Conservation (phyloP, 2,329 filamentous ascomycete species). For the Aspergillus viridinutans region DNA sequence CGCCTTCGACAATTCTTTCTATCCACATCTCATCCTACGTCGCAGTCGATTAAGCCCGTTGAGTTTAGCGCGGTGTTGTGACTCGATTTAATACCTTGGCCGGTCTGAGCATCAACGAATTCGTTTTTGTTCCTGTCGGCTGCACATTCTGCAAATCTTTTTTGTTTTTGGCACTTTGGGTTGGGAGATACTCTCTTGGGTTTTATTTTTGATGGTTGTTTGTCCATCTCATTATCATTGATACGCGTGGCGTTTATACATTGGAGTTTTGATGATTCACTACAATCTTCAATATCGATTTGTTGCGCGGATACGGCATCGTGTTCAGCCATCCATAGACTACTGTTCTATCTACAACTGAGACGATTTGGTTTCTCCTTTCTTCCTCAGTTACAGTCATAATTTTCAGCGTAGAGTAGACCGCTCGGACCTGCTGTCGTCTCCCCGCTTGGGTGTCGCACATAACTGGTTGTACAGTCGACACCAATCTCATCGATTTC, state of each 20-base stretch:
- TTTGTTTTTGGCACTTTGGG: conserved; percentile 7
- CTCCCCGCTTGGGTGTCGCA: background rate
- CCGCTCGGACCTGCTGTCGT: background rate
- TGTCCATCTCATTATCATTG: conserved; percentile 9
- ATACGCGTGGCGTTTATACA: conserved; percentile 26
- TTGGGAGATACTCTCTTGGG: conserved; percentile 9
- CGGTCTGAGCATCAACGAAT: background rate
- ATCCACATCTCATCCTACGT: conserved; percentile 8
- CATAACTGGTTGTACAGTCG: background rate
- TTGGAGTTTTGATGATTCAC: conserved; percentile 16
- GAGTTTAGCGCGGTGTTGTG: conserved; percentile 32
- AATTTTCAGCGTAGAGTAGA: background rate
- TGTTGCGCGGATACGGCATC: conserved; percentile 7
- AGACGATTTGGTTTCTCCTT: background rate
- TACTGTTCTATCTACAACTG: background rate
- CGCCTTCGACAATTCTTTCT: conserved; percentile 6
- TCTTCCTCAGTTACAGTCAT: background rate
- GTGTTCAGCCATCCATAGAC: conserved; percentile 1
- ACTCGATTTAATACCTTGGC: conserved; percentile 3
- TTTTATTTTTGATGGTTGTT: conserved; percentile 1
- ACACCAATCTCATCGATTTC: background rate
- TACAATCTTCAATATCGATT: conserved; percentile 6
- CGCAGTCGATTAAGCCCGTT: conserved; percentile 13
- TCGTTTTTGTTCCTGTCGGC: background rate
- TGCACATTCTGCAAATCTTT: background rate